These are phyloP conservation scores for Yarrowia bubula DNA, from an alignment of 805 yeast species.

Conservation along the genomic window DNA sequence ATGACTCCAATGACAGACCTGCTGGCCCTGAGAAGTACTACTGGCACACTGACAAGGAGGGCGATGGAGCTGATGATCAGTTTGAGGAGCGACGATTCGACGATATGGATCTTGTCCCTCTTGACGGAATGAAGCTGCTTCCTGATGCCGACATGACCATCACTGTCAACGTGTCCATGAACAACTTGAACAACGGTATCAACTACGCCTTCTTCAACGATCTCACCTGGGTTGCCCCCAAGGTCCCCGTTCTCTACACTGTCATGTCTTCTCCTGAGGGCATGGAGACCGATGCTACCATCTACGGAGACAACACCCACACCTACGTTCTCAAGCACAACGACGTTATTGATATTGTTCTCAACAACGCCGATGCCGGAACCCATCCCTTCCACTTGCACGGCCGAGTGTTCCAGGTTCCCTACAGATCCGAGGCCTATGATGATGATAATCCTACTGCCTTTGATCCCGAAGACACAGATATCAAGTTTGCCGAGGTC, in stretches of 20 bases:
- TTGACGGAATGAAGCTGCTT: constrained; percentile 50
- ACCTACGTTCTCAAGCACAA: constrained; percentile 65
- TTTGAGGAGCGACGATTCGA: constrained; percentile 51
- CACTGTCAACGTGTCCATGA: constrained; percentile 76
- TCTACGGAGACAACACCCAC: constrained; percentile 82
- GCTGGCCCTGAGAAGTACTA: constrained; percentile 45
- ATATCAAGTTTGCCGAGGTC: constrained; percentile 58
- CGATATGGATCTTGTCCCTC: constrained; percentile 74
- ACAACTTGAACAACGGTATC: constrained; percentile 78
- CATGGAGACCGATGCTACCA: constrained; percentile 51
- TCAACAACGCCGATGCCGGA: constrained; percentile 88
- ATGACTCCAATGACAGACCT: constrained; percentile 50
- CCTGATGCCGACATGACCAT: constrained; percentile 67
- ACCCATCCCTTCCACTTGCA: constrained; percentile 97
- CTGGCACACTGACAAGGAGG: constrained; percentile 34
- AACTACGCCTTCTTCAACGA: constrained; percentile 97
- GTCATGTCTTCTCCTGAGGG: constrained; percentile 61
- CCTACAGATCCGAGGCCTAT: constrained; percentile 66
- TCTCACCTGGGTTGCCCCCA: constrained; percentile 72
- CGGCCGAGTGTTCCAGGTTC: constrained; percentile 85
- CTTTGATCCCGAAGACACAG: constrained; percentile 53
- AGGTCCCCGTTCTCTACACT: constrained; percentile 80
- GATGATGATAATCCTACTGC: constrained; percentile 53
- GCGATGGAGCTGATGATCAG: constrained; percentile 46
- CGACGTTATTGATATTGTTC: constrained; percentile 71